Percentiles rank a stretch among this genome's conserved stretches.
Evolutionary conservation across 306 rosid genomes (phyloP).

Genomic region (Luffa aegyptiaca): DNA sequence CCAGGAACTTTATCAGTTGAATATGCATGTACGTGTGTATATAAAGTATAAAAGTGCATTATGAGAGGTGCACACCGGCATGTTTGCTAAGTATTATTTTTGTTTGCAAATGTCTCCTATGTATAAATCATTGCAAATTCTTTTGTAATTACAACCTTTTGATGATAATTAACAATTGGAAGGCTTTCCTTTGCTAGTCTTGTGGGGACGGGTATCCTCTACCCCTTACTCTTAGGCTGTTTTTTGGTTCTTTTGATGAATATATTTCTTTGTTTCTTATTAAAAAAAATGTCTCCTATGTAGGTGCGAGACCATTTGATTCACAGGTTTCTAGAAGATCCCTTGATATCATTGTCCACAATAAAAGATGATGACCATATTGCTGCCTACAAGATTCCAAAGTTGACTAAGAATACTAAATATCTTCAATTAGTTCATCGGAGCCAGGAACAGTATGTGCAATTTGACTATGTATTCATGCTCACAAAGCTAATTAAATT

Average conservation of each 20-base stretch:
- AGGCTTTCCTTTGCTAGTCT: background rate
- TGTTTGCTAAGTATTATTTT: background rate
- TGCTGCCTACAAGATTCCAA: conserved; percentile 71
- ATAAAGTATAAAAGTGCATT: background rate
- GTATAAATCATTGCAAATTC: background rate
- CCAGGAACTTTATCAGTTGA: background rate
- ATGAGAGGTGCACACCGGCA: background rate
- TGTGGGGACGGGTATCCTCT: background rate
- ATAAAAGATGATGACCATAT: conserved; percentile 84
- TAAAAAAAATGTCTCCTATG: background rate
- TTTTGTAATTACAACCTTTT: background rate
- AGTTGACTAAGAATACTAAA: conserved; percentile 53
- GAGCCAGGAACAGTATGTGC: conserved; percentile 66
- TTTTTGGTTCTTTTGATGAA: background rate
- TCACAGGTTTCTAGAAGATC: conserved; percentile 81
- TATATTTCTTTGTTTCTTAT: no score
- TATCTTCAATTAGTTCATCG: conserved; percentile 86
- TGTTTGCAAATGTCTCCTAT: background rate
- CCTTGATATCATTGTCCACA: conserved; percentile 57
- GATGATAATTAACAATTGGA: background rate
- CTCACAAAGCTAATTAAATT: background rate
- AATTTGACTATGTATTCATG: background rate
- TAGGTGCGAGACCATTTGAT: conserved; percentile 72
- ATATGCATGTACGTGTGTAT: background rate
- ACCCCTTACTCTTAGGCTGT: background rate